Conservation (phyloP, 345 rosid genomes). For the Nasturtium officinale region DNA sequence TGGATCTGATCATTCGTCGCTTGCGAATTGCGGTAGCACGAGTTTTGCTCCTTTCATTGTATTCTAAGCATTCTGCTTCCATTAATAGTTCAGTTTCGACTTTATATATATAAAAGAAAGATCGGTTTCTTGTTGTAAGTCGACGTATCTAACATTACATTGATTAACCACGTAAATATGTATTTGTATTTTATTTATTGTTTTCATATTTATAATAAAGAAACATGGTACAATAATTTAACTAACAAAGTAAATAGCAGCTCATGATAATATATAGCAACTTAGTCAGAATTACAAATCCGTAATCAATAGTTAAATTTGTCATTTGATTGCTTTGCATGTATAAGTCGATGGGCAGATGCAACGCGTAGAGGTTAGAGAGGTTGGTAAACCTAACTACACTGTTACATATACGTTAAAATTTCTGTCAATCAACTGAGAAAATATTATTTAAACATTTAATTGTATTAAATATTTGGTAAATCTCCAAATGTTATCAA, state of each 20-base stretch:
- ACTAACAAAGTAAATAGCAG: background rate
- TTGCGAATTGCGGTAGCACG: background rate
- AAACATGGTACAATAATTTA: background rate
- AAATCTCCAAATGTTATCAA: too few species aligned
- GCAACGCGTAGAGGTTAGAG: conserved; percentile 12
- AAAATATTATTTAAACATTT: background rate
- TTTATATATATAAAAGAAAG: too few species aligned
- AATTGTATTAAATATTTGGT: too few species aligned
- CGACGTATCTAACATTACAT: too few species aligned
- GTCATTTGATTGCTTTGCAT: background rate
- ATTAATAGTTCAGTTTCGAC: too few species aligned
- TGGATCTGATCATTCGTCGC: background rate
- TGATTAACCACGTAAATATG: too few species aligned
- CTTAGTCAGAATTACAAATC: background rate
- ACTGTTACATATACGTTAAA: background rate
- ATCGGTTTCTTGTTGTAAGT: too few species aligned
- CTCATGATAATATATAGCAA: background rate
- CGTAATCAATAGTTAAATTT: background rate
- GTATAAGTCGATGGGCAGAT: conserved; percentile 5
- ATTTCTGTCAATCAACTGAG: background rate
- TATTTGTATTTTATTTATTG: too few species aligned
- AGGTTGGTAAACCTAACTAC: conserved; percentile 24
- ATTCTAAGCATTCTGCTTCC: background rate
- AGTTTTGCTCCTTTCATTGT: too few species aligned
- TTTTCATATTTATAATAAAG: background rate